Conservation (phyloP, 2,329 filamentous ascomycete genomes). For the Xylaria sp. region DNA sequence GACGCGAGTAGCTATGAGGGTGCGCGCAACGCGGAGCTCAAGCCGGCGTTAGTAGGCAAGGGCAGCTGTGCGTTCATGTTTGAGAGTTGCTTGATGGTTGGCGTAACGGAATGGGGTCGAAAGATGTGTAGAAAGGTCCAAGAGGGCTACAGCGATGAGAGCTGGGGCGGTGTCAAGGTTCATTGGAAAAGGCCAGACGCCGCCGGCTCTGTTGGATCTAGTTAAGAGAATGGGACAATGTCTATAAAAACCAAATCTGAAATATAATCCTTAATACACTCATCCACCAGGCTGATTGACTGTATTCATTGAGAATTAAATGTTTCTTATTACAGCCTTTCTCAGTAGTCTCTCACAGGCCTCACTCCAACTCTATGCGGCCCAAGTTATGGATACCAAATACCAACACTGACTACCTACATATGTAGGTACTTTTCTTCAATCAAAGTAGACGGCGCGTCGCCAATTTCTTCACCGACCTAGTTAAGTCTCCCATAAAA, state of each 20-base stretch:
- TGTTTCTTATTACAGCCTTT: background rate
- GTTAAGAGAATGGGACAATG: conserved; percentile 26
- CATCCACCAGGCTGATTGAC: background rate
- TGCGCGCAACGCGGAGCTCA: conserved; percentile 71
- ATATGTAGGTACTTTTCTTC: too few species aligned
- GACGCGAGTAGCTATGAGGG: conserved; percentile 63
- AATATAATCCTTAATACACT: background rate
- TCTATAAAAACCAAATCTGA: background rate
- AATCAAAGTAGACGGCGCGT: too few species aligned
- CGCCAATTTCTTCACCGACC: too few species aligned
- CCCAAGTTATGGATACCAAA: background rate
- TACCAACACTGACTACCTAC: background rate
- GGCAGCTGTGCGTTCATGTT: conserved; percentile 77
- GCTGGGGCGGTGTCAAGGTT: conserved; percentile 76
- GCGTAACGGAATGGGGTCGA: conserved; percentile 76
- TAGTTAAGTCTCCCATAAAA: background rate
- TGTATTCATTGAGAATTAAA: background rate
- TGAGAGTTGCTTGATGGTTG: conserved; percentile 75
- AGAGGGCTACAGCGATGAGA: conserved; percentile 81
- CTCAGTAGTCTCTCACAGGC: background rate
- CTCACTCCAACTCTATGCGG: background rate
- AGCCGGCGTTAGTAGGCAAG: conserved; percentile 67
- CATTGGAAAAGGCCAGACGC: conserved; percentile 65
- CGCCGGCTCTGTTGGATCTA: conserved; percentile 41
- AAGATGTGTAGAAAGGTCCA: conserved; percentile 68